Percentiles rank a stretch among this genome's conserved stretches.
Conservation (phyloP, 179 eudicot genomes). For the Patellifolia procumbens region DNA sequence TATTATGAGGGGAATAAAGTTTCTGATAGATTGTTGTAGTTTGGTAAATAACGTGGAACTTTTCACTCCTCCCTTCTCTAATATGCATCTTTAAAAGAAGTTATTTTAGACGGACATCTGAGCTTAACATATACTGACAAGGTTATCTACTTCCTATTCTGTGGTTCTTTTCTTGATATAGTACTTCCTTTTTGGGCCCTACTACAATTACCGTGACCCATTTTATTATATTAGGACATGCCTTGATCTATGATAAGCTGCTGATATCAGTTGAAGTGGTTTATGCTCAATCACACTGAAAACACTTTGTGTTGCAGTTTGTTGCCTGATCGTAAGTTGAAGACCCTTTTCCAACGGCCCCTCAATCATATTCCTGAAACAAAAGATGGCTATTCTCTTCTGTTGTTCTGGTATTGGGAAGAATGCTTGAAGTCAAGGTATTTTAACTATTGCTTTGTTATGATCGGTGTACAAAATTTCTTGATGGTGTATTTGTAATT, state of each 20-base stretch:
- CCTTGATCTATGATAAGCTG: background rate
- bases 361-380: slow-evolving; percentile 75
- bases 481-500: background rate
- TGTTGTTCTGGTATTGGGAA: slow-evolving; percentile 95
- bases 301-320: slow-evolving; percentile 46
- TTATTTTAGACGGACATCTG: too few relatives aligned
- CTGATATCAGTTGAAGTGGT: background rate
- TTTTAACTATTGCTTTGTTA: slow-evolving; percentile 11
- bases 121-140: background rate
- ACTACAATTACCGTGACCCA: background rate
- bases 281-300: slow-evolving; percentile 7
- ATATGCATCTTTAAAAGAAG: too few relatives aligned
- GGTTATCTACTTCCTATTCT: background rate
- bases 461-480: background rate
- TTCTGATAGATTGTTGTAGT: background rate
- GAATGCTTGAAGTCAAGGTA: slow-evolving; percentile 92
- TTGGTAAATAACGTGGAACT: background rate
- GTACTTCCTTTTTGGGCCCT: background rate
- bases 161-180: background rate
- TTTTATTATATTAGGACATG: background rate
- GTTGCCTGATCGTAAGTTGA: slow-evolving; percentile 91
- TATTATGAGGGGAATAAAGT: background rate
- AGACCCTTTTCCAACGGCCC: slow-evolving; percentile 83
- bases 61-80: background rate
- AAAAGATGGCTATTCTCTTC: slow-evolving; percentile 86